Evolutionary conservation across 2,329 filamentous ascomycete species (phyloP).

Genomic region (Berkeleyomyces rouxiae): DNA sequence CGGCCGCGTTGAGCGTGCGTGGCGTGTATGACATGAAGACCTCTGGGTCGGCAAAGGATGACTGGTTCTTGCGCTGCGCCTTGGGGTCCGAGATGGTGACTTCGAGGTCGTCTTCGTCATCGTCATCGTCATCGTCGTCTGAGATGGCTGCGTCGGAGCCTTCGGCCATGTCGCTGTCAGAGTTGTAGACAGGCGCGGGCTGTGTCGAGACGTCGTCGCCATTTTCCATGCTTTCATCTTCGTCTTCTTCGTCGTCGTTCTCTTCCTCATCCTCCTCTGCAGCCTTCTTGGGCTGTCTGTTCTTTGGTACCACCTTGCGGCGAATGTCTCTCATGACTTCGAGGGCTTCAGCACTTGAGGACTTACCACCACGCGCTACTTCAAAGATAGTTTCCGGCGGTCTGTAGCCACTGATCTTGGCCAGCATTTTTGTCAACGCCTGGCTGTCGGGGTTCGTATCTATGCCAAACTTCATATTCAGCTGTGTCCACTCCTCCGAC

Average conservation of each 20-base stretch:
- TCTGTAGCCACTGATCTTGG: slow-evolving; percentile 72
- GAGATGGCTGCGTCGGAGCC: slow-evolving; percentile 35
- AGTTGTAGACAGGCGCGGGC: slow-evolving; percentile 17
- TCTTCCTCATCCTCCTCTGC: slow-evolving; percentile 20
- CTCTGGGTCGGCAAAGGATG: slow-evolving; percentile 65
- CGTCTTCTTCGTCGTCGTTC: slow-evolving; percentile 20
- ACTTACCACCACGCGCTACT: slow-evolving; percentile 57
- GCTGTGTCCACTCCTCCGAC: slow-evolving; percentile 51
- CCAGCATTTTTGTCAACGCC: slow-evolving; percentile 71
- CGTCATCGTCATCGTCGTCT: slow-evolving; percentile 38
- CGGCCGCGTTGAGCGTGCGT: slow-evolving; percentile 59
- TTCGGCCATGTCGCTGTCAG: slow-evolving; percentile 23
- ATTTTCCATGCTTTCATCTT: slow-evolving; percentile 23
- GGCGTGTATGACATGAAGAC: slow-evolving; percentile 96
- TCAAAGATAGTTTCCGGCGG: slow-evolving; percentile 96
- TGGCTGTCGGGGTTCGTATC: slow-evolving; percentile 48
- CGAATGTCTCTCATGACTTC: slow-evolving; percentile 61
- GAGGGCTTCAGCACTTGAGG: slow-evolving; percentile 44
- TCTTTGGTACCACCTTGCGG: slow-evolving; percentile 48
- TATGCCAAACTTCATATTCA: slow-evolving; percentile 67
- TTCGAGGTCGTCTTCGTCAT: slow-evolving; percentile 50
- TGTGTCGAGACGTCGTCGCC: slow-evolving; percentile 14
- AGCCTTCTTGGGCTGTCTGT: slow-evolving; percentile 24
- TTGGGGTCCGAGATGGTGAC: slow-evolving; percentile 50
- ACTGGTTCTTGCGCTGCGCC: slow-evolving; percentile 27